These are phyloP conservation scores for Eucalyptus tenuipes DNA, from an alignment of 345 rosid genomes.

Conservation along the genomic window DNA sequence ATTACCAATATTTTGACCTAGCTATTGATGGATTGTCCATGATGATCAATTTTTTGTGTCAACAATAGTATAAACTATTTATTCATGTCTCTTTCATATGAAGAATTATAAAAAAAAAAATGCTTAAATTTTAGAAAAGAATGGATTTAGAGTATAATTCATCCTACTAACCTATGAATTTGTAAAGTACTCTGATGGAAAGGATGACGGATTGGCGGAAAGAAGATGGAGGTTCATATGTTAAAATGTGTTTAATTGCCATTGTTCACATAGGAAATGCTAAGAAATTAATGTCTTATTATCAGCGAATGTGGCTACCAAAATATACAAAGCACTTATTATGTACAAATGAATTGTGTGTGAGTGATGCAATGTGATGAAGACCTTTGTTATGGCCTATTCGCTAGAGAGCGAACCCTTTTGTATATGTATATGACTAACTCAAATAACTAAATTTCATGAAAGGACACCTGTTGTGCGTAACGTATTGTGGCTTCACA, in stretches of 20 bases:
- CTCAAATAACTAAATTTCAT: no score
- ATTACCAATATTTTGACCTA: no score
- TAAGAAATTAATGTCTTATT: neutral
- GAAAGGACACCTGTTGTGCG: neutral
- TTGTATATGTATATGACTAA: neutral
- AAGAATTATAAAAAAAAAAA: no score
- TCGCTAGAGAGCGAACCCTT: neutral
- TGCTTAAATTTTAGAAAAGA: no score
- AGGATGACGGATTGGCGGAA: neutral
- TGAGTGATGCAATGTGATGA: neutral
- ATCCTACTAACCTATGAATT: no score
- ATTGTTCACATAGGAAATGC: neutral
- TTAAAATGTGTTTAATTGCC: neutral
- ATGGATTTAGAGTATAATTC: no score
- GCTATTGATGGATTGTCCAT: no score
- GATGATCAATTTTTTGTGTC: no score
- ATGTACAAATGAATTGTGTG: neutral
- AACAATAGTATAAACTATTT: no score
- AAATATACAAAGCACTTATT: neutral
- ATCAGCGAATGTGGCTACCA: neutral
- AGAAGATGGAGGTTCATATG: neutral
- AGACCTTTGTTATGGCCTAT: neutral
- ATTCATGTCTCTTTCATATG: no score
- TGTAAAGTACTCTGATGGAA: no score
- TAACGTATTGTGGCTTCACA: neutral